Conservation (phyloP, 2,329 filamentous ascomycete species). For the Aspergillus carbonarius region DNA sequence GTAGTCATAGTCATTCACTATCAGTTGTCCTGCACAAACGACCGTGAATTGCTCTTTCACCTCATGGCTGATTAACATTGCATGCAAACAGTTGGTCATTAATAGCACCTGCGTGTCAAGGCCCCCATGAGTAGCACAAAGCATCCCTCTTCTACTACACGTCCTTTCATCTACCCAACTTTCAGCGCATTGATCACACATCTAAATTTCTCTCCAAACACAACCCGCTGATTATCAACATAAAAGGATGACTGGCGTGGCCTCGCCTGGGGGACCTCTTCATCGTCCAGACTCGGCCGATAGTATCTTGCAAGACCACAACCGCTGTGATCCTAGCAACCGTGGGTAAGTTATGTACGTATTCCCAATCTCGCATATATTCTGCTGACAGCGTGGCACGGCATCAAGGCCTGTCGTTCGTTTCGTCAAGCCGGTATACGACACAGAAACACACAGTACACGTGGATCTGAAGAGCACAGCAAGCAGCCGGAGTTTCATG, state of each 20-base stretch:
- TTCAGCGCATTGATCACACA: background rate
- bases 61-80: background rate
- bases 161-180: background rate
- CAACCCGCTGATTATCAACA: background rate
- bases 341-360: constrained; percentile 5
- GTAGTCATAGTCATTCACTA: too few species aligned
- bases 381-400: background rate
- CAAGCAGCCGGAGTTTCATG: constrained; percentile 8
- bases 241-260: background rate
- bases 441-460: background rate
- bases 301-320: background rate
- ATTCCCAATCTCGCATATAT: background rate
- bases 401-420: constrained; percentile 8
- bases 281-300: background rate
- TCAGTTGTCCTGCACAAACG: too few species aligned
- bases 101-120: background rate
- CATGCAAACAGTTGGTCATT: background rate
- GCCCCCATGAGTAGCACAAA: background rate
- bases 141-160: background rate
- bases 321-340: constrained; percentile 12
- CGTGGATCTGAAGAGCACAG: constrained; percentile 2
- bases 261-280: background rate
- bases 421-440: constrained; percentile 11
- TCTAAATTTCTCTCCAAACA: background rate
- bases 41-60: background rate